Evolutionary conservation across 2,329 filamentous ascomycete species (phyloP).

Genomic region (Clarireedia homoeocarpa): DNA sequence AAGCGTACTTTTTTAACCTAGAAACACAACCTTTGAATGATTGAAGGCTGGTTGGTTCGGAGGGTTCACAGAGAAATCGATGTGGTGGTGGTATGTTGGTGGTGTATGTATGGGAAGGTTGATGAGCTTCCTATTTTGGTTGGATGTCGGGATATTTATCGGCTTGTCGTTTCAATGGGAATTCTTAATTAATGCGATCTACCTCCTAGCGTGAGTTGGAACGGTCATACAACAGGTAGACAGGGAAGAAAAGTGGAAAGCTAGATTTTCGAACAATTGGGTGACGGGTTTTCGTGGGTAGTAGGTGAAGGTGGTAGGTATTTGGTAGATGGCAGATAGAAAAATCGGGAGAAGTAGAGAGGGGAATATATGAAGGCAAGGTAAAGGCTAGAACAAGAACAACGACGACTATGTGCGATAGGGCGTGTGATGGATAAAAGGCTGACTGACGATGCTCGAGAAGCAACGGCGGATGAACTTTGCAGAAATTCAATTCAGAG

Average conservation of each 20-base stretch:
- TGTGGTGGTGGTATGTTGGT: background rate
- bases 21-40: background rate
- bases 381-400: too few species aligned
- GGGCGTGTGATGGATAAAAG: too few species aligned
- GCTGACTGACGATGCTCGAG: too few species aligned
- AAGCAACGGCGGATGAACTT: too few species aligned
- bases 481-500: too few species aligned
- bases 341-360: background rate
- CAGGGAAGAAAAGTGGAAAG: too few species aligned
- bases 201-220: background rate
- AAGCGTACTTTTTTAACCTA: background rate
- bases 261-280: too few species aligned
- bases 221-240: too few species aligned
- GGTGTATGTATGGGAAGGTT: conserved; percentile 3
- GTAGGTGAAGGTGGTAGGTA: background rate
- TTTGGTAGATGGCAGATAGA: background rate
- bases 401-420: too few species aligned
- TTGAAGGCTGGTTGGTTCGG: background rate
- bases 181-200: conserved; percentile 6
- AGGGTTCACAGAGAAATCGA: background rate
- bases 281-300: too few species aligned
- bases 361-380: too few species aligned
- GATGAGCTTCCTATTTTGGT: conserved; percentile 8
- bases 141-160: conserved; percentile 6
- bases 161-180: background rate